Conservation (phyloP, 176 grass and related monocot species). For the Guadua angustifolia region DNA sequence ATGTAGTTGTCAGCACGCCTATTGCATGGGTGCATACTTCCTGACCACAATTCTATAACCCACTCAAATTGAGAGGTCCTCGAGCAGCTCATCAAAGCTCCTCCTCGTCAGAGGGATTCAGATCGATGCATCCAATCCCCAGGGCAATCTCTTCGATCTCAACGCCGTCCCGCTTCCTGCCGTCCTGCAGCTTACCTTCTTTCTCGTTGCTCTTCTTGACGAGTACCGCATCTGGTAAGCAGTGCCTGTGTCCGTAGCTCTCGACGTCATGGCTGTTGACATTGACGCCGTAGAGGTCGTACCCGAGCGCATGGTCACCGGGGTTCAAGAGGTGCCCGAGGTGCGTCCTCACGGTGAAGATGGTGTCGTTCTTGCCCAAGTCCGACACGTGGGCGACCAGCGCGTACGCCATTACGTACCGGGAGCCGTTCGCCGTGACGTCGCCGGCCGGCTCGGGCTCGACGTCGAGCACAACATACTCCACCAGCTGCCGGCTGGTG, state of each 20-base stretch:
- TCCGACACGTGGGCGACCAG: conserved; percentile 62
- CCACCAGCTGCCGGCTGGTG: conserved; percentile 61
- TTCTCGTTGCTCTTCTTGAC: conserved; percentile 71
- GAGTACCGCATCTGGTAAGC: conserved; percentile 57
- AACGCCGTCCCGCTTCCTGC: not conserved
- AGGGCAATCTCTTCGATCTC: conserved; percentile 42
- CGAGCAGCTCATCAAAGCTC: conserved; percentile 42
- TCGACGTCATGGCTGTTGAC: conserved; percentile 52
- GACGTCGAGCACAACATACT: conserved; percentile 73
- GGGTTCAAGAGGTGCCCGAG: conserved; percentile 56
- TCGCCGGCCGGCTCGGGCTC: conserved; percentile 37
- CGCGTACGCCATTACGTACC: conserved; percentile 33
- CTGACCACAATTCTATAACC: too few relatives aligned
- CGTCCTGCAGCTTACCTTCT: not conserved
- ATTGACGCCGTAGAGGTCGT: conserved; percentile 54
- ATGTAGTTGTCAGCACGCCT: too few relatives aligned
- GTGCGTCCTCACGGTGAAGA: conserved; percentile 69
- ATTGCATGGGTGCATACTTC: too few relatives aligned
- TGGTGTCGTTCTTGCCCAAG: conserved; percentile 56
- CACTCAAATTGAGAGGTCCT: conserved; percentile 31
- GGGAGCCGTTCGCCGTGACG: conserved; percentile 32
- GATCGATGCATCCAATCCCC: conserved; percentile 37
- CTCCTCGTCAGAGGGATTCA: conserved; percentile 20
- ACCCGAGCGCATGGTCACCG: conserved; percentile 62
- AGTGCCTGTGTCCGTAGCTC: conserved; percentile 39